Base-by-base conservation (phyloP, 2,329 filamentous ascomycete genomes). In the Ophiocordyceps camponoti-saundersi region DNA sequence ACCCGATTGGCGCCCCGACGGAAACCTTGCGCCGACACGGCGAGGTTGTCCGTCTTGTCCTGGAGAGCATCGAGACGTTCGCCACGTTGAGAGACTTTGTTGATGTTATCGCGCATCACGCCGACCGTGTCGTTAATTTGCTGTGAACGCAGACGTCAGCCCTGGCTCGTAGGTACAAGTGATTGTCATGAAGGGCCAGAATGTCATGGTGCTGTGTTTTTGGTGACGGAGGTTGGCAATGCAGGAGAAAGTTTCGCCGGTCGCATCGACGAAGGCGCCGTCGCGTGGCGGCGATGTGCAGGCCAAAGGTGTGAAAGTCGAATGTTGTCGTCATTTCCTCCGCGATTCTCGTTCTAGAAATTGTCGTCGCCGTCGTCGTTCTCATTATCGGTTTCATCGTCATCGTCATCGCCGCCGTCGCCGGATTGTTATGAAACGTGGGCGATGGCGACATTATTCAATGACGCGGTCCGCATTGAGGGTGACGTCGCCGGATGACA, bases 81-180 rank as follows among this genome's bases (percentile, higher is more conserved):
- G 62, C 92, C 92, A 74, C 92, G 88, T 67, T 95, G 82, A 42
- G 85, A 88, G 52, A 95, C 86, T 68, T 92, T 93, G 72, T 89
- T 88, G 73, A 98, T 93, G 71, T 98, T 98, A 65, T 95, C 82
- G 59, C 85, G 80, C 90, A 98, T 95, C 55, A 92, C 85, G 61
- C 82, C 82, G 58, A 95, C 87, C 46, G 90, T 95, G 61, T 89
- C 85, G 65, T 96, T 84, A 67, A 98, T 95, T 93, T 96, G 85
- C 92, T 98, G n/a, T n/a, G n/a, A 18, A 63, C 26, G 42, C 30
- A 44, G 2, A 48, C 55, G 48, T 51, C 44, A 46, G 48, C 48
- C 52, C 45, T 13, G 39, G 32, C 21, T 23, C 23, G 21, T 39
- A 7, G 10, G 6, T 21, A 18, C 50, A 15, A 3, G 20, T 44